phyloP scores from a whole-genome alignment of 2,329 filamentous ascomycete species.

The Daldinia sp. region DNA sequence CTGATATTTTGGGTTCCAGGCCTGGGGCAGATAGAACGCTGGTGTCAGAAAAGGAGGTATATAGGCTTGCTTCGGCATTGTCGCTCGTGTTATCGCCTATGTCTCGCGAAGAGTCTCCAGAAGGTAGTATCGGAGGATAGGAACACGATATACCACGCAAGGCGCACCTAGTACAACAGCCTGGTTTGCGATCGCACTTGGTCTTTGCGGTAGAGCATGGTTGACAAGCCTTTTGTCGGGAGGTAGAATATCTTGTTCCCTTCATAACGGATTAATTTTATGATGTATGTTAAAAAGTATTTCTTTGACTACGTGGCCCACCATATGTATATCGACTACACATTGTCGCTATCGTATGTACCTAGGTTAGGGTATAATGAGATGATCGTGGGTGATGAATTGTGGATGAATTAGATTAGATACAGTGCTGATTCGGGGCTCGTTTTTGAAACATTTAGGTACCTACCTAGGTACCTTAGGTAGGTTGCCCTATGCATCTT shows the following conservation, averaged over 20 bases:
- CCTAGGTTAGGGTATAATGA: too few species aligned
- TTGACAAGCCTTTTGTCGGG: constrained; percentile 57
- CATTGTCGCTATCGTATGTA: too few species aligned
- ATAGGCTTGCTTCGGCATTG: constrained; percentile 4
- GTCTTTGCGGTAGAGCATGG: constrained; percentile 55
- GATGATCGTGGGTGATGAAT: too few species aligned
- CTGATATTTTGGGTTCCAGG: constrained; percentile 11
- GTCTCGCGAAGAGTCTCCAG: constrained; percentile 11
- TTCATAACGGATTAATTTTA: constrained; percentile 39
- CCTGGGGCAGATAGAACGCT: constrained; percentile 7
- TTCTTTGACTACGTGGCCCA: too few species aligned
- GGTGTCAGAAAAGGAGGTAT: constrained; percentile 21
- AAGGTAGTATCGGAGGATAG: constrained; percentile 44
- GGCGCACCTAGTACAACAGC: constrained; percentile 52
- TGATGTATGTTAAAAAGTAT: not conserved
- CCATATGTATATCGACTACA: too few species aligned
- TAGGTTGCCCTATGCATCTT: too few species aligned
- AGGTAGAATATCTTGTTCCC: constrained; percentile 52
- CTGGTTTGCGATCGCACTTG: constrained; percentile 55
- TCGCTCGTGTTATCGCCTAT: not conserved
- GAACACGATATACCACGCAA: constrained; percentile 49
- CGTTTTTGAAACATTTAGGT: too few species aligned
- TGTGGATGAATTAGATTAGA: too few species aligned
- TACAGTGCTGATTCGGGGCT: too few species aligned
- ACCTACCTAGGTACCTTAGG: too few species aligned